Base-by-base conservation (phyloP, 2,329 filamentous ascomycete genomes). In the Pyrenophora teres region DNA sequence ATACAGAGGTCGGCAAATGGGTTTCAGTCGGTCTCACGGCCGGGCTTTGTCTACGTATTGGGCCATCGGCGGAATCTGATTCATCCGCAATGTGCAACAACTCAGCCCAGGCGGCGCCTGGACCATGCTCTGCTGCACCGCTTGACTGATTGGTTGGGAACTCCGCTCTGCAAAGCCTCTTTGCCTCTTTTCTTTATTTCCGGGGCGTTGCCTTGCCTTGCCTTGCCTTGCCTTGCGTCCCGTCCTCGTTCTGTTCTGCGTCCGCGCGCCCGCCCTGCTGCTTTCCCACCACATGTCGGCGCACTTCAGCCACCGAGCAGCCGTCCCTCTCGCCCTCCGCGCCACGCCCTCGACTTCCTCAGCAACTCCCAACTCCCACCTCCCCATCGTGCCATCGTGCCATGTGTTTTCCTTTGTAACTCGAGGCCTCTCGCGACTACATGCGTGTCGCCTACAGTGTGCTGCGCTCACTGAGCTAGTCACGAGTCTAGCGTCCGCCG, bases 91-190 rank as follows among this genome's bases (percentile, higher is more conserved):
- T 46, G 47, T 7, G 40, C n/a, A n/a, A n/a, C n/a, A n/a, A 23
- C 37, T 18, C 41, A 38, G 27, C 25, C 25, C 25, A 27, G 37
- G 19, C 43, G 27, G n/a, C 32, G 50, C 50, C 35, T 13, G 46
- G 41, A 15, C 44, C 33, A 39, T 12, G 19, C 18, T 25, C 21
- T 7, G 35, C 37, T 41, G 40, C 48, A 27, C 12, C 15, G 19
- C 12, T 1, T 21, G 2, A 13, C 25, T 54, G 37, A 69, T 67
- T 67, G 59, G 64, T 50, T 52, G 56, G 59, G 62, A 59, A 47
- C 53, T 54, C 54, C 44, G 54, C 59, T 15, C 41, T 36, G 41
- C n/a, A 40, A 46, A 41, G 46, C 23, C 45, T 52, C 54, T 58
- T 52, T 47, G 46, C 23, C 45, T 52, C 54, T 58, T 50, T 47